Percentiles rank a stretch among this genome's conserved stretches.
These are phyloP conservation scores for Handroanthus guayacan DNA, from an alignment of 257 asterid genomes.

Conservation along the genomic window DNA sequence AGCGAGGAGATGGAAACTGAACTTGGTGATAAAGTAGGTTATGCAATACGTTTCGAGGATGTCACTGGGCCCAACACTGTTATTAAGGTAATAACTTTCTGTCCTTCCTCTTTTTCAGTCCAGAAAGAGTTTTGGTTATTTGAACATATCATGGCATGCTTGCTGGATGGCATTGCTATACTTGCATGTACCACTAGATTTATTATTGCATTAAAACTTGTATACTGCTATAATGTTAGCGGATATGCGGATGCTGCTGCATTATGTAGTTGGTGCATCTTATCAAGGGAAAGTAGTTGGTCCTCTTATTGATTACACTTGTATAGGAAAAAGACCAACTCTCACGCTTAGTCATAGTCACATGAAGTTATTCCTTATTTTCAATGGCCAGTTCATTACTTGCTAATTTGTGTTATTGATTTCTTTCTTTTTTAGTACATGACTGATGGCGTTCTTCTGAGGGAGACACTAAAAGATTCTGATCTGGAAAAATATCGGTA, in stretches of 20 bases:
- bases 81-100: conserved; percentile 65
- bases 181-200: too few relatives aligned
- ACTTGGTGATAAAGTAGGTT: conserved; percentile 91
- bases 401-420: conserved; percentile 8
- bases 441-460: conserved; percentile 98
- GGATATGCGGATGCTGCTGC: too few relatives aligned
- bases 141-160: background rate
- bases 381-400: conserved; percentile 14
- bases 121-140: background rate
- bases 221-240: too few relatives aligned
- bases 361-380: background rate
- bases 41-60: conserved; percentile 97
- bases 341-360: background rate
- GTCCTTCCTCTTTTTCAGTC: background rate
- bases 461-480: conserved; percentile 93
- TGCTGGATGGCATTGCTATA: conserved; percentile 6
- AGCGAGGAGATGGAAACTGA: conserved; percentile 98
- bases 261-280: background rate
- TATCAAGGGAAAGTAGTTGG: conserved; percentile 1
- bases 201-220: too few relatives aligned
- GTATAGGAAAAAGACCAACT: conserved; percentile 20
- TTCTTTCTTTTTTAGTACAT: conserved; percentile 68
- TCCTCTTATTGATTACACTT: background rate
- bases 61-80: conserved; percentile 92
- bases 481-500: conserved; percentile 96